Conservation (phyloP, 768 basidiomycete genomes). For the Myochromella boudieri region DNA sequence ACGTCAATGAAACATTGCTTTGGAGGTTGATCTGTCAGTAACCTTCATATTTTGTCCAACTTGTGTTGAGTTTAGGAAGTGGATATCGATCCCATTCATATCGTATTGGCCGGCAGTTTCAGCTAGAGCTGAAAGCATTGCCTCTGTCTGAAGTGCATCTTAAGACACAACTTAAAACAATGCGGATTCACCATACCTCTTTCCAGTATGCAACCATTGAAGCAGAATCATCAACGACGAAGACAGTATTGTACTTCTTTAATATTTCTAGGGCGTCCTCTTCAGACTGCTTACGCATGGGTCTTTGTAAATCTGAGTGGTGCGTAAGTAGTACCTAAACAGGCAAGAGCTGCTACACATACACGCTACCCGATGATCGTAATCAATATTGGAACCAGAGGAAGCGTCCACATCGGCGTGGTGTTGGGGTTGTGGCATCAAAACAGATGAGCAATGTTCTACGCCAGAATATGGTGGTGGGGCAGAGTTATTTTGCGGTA, state of each 20-base stretch:
- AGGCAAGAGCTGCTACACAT: background rate
- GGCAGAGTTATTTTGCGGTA: background rate
- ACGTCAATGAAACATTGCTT: background rate
- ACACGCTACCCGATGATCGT: constrained; percentile 1
- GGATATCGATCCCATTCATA: constrained; percentile 58
- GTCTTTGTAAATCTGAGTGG: constrained; percentile 13
- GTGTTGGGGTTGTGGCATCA: no score
- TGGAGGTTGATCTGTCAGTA: constrained; percentile 4
- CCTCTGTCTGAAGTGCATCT: constrained; percentile 31
- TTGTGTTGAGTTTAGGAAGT: constrained; percentile 51
- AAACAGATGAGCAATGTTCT: no score
- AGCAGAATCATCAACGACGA: constrained; percentile 60
- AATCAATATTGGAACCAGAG: no score
- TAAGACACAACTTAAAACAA: background rate
- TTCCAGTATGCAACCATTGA: constrained; percentile 58
- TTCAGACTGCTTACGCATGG: constrained; percentile 19
- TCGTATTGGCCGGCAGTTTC: constrained; percentile 50
- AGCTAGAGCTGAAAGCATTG: constrained; percentile 50
- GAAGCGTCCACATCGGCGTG: no score
- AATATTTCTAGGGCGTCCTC: constrained; percentile 36
- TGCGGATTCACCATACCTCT: constrained; percentile 38
- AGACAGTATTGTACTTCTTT: constrained; percentile 51
- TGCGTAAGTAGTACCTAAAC: background rate
- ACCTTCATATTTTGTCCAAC: constrained; percentile 39
- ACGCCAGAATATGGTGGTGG: background rate